A percentile compares a stretch with the other conserved stretches of the same genome.
Evolutionary conservation across 2,329 filamentous ascomycete species (phyloP).

Genomic region (Colletotrichum neosansevieriae): DNA sequence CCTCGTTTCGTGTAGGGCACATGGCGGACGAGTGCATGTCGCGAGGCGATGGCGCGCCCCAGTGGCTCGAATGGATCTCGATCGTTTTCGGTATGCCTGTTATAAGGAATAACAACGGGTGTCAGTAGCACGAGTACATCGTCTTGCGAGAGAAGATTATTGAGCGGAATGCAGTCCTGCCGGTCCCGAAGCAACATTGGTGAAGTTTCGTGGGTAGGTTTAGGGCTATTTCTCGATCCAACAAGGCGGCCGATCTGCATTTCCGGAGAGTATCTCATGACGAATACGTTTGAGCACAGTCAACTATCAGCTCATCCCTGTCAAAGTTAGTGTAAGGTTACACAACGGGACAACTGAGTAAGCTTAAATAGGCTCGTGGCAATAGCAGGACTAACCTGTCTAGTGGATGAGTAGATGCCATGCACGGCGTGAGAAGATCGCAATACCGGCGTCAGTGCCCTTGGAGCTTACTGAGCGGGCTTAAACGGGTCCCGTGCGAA

Average conservation of each 20-base stretch:
- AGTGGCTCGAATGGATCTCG: conserved; percentile 80
- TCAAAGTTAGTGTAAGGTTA: conserved; percentile 12
- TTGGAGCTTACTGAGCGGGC: background rate
- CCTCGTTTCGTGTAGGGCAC: conserved; percentile 75
- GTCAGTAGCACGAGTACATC: conserved; percentile 73
- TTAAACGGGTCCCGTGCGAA: background rate
- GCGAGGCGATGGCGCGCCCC: conserved; percentile 70
- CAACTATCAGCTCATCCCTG: conserved; percentile 26
- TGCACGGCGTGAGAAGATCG: background rate
- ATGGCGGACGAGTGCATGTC: conserved; percentile 74
- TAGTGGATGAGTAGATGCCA: conserved; percentile 7
- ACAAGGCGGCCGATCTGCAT: conserved; percentile 30
- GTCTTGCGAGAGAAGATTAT: conserved; percentile 58
- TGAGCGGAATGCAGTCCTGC: conserved; percentile 61
- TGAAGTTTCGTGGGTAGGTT: conserved; percentile 3
- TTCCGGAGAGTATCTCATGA: conserved; percentile 33
- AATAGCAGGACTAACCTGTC: conserved; percentile 12
- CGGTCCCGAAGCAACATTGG: conserved; percentile 55
- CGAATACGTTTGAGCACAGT: conserved; percentile 2
- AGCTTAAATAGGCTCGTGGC: background rate
- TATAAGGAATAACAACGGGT: conserved; percentile 64
- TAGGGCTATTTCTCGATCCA: conserved; percentile 10
- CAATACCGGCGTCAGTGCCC: background rate
- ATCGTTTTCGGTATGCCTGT: conserved; percentile 54
- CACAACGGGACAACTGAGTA: conserved; percentile 1